phyloP scores from a whole-genome alignment of 148 eudicot species.

The Fagopyrum homotropicum region DNA sequence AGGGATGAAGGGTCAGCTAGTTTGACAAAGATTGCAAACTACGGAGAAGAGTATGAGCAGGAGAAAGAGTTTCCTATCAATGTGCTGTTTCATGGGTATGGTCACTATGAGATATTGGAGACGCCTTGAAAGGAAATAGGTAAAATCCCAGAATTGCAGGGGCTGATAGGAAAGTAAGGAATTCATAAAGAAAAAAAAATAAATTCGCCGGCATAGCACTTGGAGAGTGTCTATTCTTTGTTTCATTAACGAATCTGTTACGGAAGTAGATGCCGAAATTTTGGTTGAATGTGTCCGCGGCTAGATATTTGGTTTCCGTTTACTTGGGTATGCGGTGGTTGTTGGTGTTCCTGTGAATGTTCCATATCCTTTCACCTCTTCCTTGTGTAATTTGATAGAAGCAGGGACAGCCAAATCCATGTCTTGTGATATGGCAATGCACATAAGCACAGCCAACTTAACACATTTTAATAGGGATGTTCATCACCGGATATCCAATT shows the following conservation, averaged over 20 bases:
- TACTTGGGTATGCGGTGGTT: neutral
- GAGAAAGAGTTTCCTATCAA: constrained; percentile 37
- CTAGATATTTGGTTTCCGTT: neutral
- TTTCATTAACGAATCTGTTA: neutral
- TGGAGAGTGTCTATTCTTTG: neutral
- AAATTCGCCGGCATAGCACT: constrained; percentile 11
- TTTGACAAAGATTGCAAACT: constrained; percentile 48
- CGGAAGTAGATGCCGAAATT: neutral
- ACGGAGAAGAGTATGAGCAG: constrained; percentile 61
- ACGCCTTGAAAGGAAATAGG: constrained; percentile 9
- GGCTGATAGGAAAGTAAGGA: constrained; percentile 2
- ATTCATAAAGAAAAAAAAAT: neutral
- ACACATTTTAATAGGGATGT: too few relatives aligned
- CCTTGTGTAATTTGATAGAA: neutral
- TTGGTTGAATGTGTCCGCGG: neutral
- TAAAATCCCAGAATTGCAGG: constrained; percentile 4
- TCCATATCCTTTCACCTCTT: neutral
- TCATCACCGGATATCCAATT: too few relatives aligned
- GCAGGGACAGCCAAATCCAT: constrained; percentile 39
- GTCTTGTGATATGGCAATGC: constrained; percentile 15
- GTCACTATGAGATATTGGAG: constrained; percentile 70
- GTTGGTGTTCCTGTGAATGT: neutral
- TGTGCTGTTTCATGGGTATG: constrained; percentile 70
- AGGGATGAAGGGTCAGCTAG: constrained; percentile 34
- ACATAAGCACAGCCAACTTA: too few relatives aligned